Evolutionary conservation across 2,329 filamentous ascomycete genomes (phyloP), one percentile per base, ranked within the genome.

Genomic region (Fusarium sp.): DNA sequence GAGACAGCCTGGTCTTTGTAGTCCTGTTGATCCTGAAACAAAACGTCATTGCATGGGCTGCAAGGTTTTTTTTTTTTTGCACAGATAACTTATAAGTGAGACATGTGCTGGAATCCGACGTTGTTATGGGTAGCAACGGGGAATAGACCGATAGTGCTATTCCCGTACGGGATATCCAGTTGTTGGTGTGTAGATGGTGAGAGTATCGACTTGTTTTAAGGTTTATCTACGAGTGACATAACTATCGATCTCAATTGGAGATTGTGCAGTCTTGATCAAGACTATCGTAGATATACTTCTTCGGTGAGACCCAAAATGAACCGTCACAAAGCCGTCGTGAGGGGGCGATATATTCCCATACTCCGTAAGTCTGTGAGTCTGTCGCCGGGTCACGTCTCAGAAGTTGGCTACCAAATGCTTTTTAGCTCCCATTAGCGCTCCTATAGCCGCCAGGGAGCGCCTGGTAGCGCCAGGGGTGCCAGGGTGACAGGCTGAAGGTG

Each of bases 361-460:
- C 13, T 30, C 27, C 11, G 27, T 30, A 25, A 22, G 39, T 20
- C 62, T 45, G 37, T 45, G 37, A 60, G 39, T 43, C 46, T 17
- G 56, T 63, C 56, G 35, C 58, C 57, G 54, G 62, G 66, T 33
- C 56, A 47, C 61, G 70, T 72, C 70, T 72, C 62, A 61, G 65
- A 71, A 64, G 43, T 57, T 58, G 64, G 35, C 47, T 62, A 45
- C 15, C 27, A 46, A 17, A 27, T 23, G 33, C 13, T 30, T 56
- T 46, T 47, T 41, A 50, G 45, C 41, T 53, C 27, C 33, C 33
- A 17, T 33, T 52, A 46, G 45, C 58, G 20, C 43, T 8, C 37
- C 19, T 44, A 23, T 61, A 65, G 60, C 53, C 60, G 62, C 60
- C 51, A 62, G 41, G 15, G 30, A 44, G 27, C 45, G 49, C 53